phyloP scores from a whole-genome alignment of 257 asterid species.

The Solanum bulbocastanum region DNA sequence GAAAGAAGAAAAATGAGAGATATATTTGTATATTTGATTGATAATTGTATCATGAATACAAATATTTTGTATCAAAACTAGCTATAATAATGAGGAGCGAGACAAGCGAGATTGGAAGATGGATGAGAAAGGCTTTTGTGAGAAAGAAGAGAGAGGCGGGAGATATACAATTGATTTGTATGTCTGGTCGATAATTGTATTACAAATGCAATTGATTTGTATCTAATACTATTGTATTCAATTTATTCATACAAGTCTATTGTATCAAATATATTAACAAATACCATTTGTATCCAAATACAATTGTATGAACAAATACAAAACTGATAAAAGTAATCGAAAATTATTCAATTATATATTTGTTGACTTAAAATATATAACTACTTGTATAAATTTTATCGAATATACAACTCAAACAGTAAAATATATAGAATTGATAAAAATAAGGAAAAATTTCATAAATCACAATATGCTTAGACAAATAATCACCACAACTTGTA shows the following conservation, averaged over 20 bases:
- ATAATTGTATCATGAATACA: not conserved
- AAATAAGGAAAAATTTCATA: fast-evolving
- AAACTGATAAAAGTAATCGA: no score
- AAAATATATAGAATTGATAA: no score
- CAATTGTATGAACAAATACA: no score
- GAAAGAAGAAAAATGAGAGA: not conserved
- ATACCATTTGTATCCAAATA: not conserved
- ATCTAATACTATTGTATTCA: not conserved
- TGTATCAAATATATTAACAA: no score
- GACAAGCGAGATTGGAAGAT: not conserved
- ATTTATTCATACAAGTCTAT: not conserved
- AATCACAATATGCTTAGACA: no score
- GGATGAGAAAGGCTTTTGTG: not conserved
- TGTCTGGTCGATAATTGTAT: no score
- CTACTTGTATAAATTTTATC: no score
- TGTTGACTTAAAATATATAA: no score
- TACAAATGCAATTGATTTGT: not conserved
- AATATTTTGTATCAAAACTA: no score
- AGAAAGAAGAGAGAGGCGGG: not conserved
- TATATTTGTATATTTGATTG: not conserved
- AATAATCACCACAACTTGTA: no score
- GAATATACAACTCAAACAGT: no score
- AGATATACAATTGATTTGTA: not conserved
- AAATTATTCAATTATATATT: no score
- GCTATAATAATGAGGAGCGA: not conserved